Evolutionary conservation across 2,329 filamentous ascomycete species (phyloP), one percentile per base, ranked within the genome.

Genomic region (Rosellinia necatrix): DNA sequence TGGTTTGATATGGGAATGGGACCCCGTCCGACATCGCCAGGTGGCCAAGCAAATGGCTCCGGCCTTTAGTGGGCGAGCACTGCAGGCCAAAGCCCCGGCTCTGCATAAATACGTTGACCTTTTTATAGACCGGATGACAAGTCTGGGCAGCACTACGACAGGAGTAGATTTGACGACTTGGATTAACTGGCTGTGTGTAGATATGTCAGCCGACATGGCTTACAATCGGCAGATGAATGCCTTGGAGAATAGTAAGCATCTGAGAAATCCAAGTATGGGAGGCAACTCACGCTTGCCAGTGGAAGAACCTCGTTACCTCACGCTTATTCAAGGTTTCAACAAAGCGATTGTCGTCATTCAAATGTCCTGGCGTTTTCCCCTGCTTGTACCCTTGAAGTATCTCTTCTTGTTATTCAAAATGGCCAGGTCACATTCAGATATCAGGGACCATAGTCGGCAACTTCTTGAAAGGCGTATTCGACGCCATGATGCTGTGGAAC

Each of bases 11-110:
- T 66, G 59, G 59, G 56, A 67, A 35, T 41, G 49, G 40, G 61
- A 68, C 10, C 62, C 64, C 19, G 43, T 58, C 1, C 51, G 47
- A 22, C 66, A 65, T 32, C 59, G 58, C 6, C 40, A 49, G 22
- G 50, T 64, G 1, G 51, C 63, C 21, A 66, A 66, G 42, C 51
- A 62, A 38, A 12, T 66, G 2, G 27, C 62, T 1, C 66, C 65
- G 2, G 66, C 64, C 4, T 68, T 66, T 22, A 66, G 63, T 29
- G n/a, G 27, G 3, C 25, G 47, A 15, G 52, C 63, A 5, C 41
- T 62, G 12, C 56, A 35, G n/a, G 62, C 58, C 0, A 64, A 53
- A 24, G 64, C 62, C 27, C 42, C 61, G 2, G 35, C 51, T 9
- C 32, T 66, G 2, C 59, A 64, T 13, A 41, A 46, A 35, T 61